Base-by-base conservation (phyloP, 1,284 basidiomycete genomes). In the Quambalaria eucalypti region DNA sequence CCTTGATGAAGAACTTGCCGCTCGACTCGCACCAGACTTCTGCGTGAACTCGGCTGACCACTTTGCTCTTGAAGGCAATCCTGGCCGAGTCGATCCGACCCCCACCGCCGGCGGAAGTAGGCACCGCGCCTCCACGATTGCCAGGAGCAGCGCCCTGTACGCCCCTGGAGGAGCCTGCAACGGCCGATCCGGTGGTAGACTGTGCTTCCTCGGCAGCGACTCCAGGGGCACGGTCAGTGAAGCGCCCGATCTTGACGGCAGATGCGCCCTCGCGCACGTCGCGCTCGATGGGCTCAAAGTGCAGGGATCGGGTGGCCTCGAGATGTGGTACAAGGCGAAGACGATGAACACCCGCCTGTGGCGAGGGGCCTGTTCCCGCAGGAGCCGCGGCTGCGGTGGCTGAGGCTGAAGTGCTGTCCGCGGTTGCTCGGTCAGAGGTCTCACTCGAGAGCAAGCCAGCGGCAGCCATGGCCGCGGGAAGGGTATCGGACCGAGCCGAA, bases 21-120 rank as follows among this genome's bases (percentile, higher is more conserved):
- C 77, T 78, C 1, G 75, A 66, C 58, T 82, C 81, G 55, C 85
- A 84, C 90, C 90, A 96, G 42, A 97, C 84, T 80, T 97, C 93
- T 0, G 93, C 93, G 75, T 97, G 93, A 0, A 87, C 85, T 38
- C 93, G 82, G 40, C 86, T 89, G 69, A 98, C 93, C 71, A 97
- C 93, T 76, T 97, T 97, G 76, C 84, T 87, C 78, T 89, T 89
- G 82, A 98, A 98, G 0, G 92, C 91, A 48, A 97, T 62, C 8
- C 69, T 60, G 9, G 62, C 61, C 19, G 69, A 67, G 31, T 70
- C 70, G 46, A 68, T 59, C 31, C 68, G 59, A 12, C 62, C 60
- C 7, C 64, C 65, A 7, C 65, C 63, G 28, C 46, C 40, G 31
- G 60, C 39, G 2, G 55, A 30, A 16, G 23, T 52, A 1, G 51